Conservation (phyloP, 805 yeast genomes). For the Kluyveromyces starmeri region DNA sequence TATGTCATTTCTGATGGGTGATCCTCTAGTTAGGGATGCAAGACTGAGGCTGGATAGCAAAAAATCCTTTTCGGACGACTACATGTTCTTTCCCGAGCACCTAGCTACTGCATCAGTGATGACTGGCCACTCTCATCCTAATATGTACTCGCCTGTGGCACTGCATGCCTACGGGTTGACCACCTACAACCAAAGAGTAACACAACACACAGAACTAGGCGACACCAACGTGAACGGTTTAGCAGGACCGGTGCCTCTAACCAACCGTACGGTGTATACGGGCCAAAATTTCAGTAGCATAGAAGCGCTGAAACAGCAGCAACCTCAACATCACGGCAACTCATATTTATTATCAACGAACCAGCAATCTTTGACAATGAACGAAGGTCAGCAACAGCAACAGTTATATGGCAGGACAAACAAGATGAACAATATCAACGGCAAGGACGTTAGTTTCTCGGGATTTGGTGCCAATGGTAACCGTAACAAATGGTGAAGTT, state of each 20-base stretch:
- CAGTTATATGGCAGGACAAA: background rate
- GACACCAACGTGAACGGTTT: background rate
- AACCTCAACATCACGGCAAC: slow-evolving; percentile 9
- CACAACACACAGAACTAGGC: slow-evolving; percentile 1
- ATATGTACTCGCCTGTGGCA: background rate
- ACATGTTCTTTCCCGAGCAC: slow-evolving; percentile 21
- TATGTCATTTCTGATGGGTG: slow-evolving; percentile 8
- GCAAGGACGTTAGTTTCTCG: background rate
- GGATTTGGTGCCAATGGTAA: background rate
- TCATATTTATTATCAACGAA: background rate
- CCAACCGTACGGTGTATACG: slow-evolving; percentile 1
- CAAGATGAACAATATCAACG: background rate
- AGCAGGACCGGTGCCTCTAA: background rate
- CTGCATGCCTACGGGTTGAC: background rate
- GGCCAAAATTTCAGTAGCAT: slow-evolving; percentile 6
- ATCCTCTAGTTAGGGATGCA: slow-evolving; percentile 20
- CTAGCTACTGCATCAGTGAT: too few species aligned
- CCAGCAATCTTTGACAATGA: background rate
- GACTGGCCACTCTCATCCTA: background rate
- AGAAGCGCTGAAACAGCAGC: slow-evolving; percentile 9
- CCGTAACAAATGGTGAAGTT: background rate
- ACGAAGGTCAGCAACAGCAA: background rate
- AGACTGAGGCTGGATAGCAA: slow-evolving; percentile 20
- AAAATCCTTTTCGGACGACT: slow-evolving; percentile 25
- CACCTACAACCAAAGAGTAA: slow-evolving; percentile 2